Conservation (phyloP, 169 alveolate genomes). For the Pseudocohnilembus persalinus region DNA sequence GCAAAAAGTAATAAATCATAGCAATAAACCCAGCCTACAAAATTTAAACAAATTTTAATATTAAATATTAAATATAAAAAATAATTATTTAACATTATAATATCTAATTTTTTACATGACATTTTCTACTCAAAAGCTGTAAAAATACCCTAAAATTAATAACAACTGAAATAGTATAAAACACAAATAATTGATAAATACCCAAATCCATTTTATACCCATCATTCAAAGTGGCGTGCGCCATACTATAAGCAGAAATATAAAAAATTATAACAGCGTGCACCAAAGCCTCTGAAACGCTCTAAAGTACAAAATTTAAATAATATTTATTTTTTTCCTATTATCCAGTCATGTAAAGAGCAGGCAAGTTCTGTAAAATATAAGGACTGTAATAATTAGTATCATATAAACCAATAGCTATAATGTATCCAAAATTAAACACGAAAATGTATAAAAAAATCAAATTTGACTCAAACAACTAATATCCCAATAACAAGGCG, state of each 20-base stretch:
- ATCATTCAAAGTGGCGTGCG: conserved; percentile 14
- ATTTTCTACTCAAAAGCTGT: background rate
- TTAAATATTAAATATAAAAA: no score
- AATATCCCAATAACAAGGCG: conserved; percentile 30
- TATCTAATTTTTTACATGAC: background rate
- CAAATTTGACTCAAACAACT: conserved; percentile 31
- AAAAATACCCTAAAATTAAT: background rate
- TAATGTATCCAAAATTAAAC: conserved; percentile 4
- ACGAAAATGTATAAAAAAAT: conserved; percentile 32
- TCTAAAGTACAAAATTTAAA: conserved; percentile 17
- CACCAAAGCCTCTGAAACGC: conserved; percentile 22
- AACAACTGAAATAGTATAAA: conserved; percentile 22
- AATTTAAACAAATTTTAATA: no score
- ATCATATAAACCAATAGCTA: conserved; percentile 36
- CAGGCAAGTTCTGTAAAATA: conserved; percentile 18
- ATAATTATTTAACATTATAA: no score
- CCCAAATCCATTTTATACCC: conserved; percentile 28
- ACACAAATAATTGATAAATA: conserved; percentile 22
- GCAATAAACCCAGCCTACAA: background rate
- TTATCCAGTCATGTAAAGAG: conserved; percentile 35
- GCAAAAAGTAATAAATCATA: background rate
- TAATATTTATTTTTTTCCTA: conserved; percentile 21
- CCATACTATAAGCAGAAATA: conserved; percentile 21
- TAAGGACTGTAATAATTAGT: background rate
- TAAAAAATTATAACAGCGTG: conserved; percentile 26